Percentiles rank a stretch among this genome's conserved stretches.
phyloP scores from a whole-genome alignment of 208 protist species.

The Wallacemonas sp. region DNA sequence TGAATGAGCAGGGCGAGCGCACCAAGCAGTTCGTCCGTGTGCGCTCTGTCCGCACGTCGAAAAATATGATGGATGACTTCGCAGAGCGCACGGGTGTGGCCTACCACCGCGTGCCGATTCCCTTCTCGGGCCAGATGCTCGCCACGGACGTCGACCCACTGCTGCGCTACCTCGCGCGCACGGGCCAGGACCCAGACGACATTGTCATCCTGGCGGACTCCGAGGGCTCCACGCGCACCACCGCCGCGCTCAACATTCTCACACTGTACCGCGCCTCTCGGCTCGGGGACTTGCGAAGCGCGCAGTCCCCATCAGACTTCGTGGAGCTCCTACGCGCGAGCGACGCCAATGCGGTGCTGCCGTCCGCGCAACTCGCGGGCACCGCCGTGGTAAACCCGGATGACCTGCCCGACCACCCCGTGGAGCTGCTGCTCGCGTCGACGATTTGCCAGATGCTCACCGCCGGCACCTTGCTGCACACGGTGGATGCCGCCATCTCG shows the following conservation, averaged over 20 bases:
- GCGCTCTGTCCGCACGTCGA: slow-evolving; percentile 57
- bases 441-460: slow-evolving; percentile 89
- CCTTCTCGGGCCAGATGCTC: slow-evolving; percentile 77
- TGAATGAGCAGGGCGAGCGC: slow-evolving; percentile 34
- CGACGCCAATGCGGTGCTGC: slow-evolving; percentile 26
- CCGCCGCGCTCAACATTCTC: slow-evolving; percentile 78
- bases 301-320: slow-evolving; percentile 39
- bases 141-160: slow-evolving; percentile 80
- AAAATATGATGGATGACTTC: slow-evolving; percentile 73
- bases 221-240: slow-evolving; percentile 65
- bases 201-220: slow-evolving; percentile 82
- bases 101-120: slow-evolving; percentile 82
- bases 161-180: slow-evolving; percentile 57
- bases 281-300: slow-evolving; percentile 35
- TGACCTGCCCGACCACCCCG: slow-evolving; percentile 49
- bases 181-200: slow-evolving; percentile 30
- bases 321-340: slow-evolving; percentile 41
- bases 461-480: slow-evolving; percentile 66
- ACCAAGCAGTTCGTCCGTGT: slow-evolving; percentile 61
- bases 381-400: slow-evolving; percentile 20
- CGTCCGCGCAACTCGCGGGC: slow-evolving; percentile 39
- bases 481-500: slow-evolving; percentile 61
- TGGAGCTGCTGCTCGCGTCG: slow-evolving; percentile 74
- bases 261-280: slow-evolving; percentile 67
- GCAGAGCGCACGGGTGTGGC: slow-evolving; percentile 36